phyloP scores from a whole-genome alignment of 2,329 filamentous ascomycete species.

The Harringtonia aguacate region DNA sequence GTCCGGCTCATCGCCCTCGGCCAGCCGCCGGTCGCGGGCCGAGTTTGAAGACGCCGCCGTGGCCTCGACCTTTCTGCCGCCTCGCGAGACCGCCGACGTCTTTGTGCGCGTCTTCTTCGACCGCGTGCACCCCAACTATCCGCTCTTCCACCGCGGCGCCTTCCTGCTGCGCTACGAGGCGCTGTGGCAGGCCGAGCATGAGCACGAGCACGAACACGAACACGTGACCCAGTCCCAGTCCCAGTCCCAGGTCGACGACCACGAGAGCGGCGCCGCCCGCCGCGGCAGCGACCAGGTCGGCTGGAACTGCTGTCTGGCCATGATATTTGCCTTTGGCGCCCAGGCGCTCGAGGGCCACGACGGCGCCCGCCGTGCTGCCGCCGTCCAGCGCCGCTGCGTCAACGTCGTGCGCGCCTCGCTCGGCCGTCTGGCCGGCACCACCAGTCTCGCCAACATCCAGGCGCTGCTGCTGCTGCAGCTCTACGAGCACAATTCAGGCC shows the following conservation, averaged over 20 bases:
- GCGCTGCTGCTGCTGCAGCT: conserved; percentile 28
- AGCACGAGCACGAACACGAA: background rate
- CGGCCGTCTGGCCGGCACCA: conserved; percentile 8
- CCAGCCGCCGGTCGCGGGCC: conserved; percentile 4
- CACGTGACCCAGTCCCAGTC: too few relatives aligned
- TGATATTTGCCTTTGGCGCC: conserved; percentile 12
- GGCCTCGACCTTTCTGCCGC: conserved; percentile 6
- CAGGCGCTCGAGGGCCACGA: conserved; percentile 11
- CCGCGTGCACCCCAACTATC: conserved; percentile 11
- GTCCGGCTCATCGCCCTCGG: background rate
- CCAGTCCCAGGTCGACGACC: background rate
- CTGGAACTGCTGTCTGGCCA: conserved; percentile 13
- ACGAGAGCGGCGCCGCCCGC: background rate
- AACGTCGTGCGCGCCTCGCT: conserved; percentile 8
- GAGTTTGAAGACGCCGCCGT: conserved; percentile 7
- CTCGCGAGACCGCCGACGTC: conserved; percentile 9
- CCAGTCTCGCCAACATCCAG: conserved; percentile 28
- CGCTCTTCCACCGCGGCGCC: conserved; percentile 6
- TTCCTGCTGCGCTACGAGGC: conserved; percentile 9
- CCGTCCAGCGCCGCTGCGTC: conserved; percentile 9
- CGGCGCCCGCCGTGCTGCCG: conserved; percentile 4
- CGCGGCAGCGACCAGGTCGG: conserved; percentile 4
- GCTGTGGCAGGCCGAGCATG: conserved; percentile 4
- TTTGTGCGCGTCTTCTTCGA: conserved; percentile 13
- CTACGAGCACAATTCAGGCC: conserved; percentile 33